Evolutionary conservation across 2,329 filamentous ascomycete genomes (phyloP).

Genomic region (Botrytis elliptica): DNA sequence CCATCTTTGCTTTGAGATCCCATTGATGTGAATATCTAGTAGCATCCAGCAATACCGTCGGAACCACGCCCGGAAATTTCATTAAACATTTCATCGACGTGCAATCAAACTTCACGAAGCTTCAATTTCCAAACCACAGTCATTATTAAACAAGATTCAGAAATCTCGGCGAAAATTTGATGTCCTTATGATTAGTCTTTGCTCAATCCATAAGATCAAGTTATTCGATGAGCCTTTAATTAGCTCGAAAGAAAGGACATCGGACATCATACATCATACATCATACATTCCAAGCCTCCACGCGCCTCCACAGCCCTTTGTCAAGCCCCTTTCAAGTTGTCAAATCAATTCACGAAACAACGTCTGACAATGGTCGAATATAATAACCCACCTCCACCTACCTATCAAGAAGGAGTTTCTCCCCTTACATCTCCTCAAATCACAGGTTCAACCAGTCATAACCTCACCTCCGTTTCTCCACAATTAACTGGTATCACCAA

Average conservation of each 20-base stretch:
- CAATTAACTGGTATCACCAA: slow-evolving; percentile 8
- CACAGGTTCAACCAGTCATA: neutral
- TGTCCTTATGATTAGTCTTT: neutral
- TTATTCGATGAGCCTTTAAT: neutral
- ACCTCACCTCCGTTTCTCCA: neutral
- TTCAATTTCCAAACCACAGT: neutral
- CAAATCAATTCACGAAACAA: neutral
- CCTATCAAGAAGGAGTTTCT: slow-evolving; percentile 8
- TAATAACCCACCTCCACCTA: neutral
- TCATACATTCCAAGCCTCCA: slow-evolving; percentile 7
- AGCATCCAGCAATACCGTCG: neutral
- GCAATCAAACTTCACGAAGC: neutral
- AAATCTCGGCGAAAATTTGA: neutral
- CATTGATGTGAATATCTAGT: no score
- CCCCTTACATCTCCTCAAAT: slow-evolving; percentile 14
- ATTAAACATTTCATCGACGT: neutral
- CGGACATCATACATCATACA: neutral
- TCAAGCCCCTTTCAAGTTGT: neutral
- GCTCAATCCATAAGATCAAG: neutral
- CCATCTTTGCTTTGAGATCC: neutral
- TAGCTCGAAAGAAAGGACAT: neutral
- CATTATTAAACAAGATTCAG: neutral
- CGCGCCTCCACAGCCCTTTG: neutral
- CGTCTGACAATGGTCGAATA: slow-evolving; percentile 5
- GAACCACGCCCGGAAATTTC: neutral